Evolutionary conservation across 441 rosid species (phyloP), one percentile per base, ranked within the genome.

Genomic region (Aleurites moluccanus): DNA sequence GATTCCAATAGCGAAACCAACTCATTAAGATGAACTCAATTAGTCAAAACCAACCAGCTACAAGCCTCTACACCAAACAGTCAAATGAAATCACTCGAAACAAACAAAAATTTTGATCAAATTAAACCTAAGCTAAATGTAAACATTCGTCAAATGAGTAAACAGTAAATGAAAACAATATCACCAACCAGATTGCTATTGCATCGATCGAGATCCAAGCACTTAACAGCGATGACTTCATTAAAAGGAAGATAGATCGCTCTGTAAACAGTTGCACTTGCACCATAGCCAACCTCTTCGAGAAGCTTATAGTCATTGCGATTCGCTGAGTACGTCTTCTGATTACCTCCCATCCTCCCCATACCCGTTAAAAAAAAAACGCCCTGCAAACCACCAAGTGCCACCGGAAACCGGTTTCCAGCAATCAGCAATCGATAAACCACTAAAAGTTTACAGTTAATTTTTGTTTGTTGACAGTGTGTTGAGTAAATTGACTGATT

Each of bases 181-280:
- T 28, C 2, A 82, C 91, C 40, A 47, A 96, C 99, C 92, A 96
- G 92, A 80, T 94, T 94, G 81, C 90, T 90, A 65, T 89, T 91
- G 86, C 98, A 96, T 30, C 99, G 98, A 88, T 94, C 98, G 86
- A 96, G 99, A 92, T 96, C 99, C 90, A 96, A 88, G 76, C 97
- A 89, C 81, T 96, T 96, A 75, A 96, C 86, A 14, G 99, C 98
- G 64, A 96, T 86, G 73, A 94, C 83, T 69, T 94, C 91, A 59
- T 96, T 94, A 71, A 77, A 71, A 3, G 98, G 98, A 44, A 94
- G 85, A 84, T 86, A 92, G 92, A 94, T 92, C 91, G 98, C 98
- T 74, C 95, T 78, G 77, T 83, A 90, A 14, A 96, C 98, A 53
- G 90, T 89, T 33, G 98, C 98, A 60, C 98, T 94, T 66, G 99